Base-by-base conservation (phyloP, 495 filamentous ascomycete genomes). In the Daldinia decipiens region DNA sequence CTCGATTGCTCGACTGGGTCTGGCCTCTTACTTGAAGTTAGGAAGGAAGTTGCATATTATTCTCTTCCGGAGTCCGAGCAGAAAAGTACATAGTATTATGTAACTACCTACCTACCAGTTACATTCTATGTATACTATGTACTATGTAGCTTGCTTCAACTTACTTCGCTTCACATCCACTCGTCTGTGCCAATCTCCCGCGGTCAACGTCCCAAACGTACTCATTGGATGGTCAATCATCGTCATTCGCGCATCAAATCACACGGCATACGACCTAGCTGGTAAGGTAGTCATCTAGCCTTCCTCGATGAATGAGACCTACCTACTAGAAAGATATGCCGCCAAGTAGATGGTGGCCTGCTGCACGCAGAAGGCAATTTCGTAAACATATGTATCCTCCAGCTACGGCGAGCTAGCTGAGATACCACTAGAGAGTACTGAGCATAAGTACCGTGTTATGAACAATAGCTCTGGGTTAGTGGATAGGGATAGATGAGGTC, bases 171-270 rank as follows among this genome's bases (percentile, higher is more conserved):
- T 71, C 68, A 74, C 56, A 53, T 63, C 59, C 59, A 67, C 59
- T 72, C 56, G 57, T 62, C 70, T 59, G 26, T 74, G 67, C 55
- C 70, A 77, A 77, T 77, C 68, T 77, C 75, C 75, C 75, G 52
- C 62, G 53, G 60, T 52, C 59, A 31, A 27, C 29, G 29, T 70
- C 53, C 65, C 47, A 45, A n/a, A 59, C 38, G 57, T 61, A 71
- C 61, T 13, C 57, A 70, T 70, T 59, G 70, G 68, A 68, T 32
- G 71, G 55, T 39, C 45, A 65, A 51, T 65, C 62, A 68, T 71
- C 68, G 68, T 74, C 64, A 72, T 71, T 51, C 68, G 45, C 64
- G 47, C 72, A 70, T 69, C 71, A 68, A 68, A 72, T 72, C 70
- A 72, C 70, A 72, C 65, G 67, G 70, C 70, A 68, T 72, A 36